Evolutionary conservation across 2,329 filamentous ascomycete genomes (phyloP).

Genomic region (Botrytis porri): DNA sequence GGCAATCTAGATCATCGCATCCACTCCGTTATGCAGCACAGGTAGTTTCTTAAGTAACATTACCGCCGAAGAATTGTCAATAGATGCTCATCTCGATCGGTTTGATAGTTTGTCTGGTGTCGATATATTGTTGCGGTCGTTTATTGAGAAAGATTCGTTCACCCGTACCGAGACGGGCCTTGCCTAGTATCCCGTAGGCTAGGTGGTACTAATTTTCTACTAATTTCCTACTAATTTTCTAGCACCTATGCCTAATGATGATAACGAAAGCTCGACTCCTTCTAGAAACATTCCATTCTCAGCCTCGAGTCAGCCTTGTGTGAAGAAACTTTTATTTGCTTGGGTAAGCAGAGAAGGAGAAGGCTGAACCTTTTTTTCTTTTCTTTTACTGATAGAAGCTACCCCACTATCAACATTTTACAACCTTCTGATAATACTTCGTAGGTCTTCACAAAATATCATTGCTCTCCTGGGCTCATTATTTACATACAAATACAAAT

Average conservation of each 20-base stretch:
- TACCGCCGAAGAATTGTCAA: background rate
- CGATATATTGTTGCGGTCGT: background rate
- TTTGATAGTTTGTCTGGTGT: background rate
- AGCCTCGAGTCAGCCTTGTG: conserved; percentile 16
- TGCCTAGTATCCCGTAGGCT: background rate
- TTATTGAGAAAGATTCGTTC: background rate
- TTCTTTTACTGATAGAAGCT: background rate
- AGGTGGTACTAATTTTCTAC: background rate
- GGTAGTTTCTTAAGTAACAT: background rate
- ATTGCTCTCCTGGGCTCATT: background rate
- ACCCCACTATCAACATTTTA: conserved; percentile 13
- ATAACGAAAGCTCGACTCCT: background rate
- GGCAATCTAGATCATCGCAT: background rate
- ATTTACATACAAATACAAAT: background rate
- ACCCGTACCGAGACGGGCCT: background rate
- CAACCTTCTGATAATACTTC: background rate
- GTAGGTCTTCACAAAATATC: background rate
- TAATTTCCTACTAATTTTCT: background rate
- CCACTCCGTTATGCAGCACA: background rate
- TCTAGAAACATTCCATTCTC: background rate
- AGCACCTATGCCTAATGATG: background rate
- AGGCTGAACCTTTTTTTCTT: conserved; percentile 15
- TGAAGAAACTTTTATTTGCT: background rate
- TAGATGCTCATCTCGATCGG: background rate
- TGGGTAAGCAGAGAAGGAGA: background rate